Conservation (phyloP, 164 flowering plant genomes). For the Litsea cubeba region DNA sequence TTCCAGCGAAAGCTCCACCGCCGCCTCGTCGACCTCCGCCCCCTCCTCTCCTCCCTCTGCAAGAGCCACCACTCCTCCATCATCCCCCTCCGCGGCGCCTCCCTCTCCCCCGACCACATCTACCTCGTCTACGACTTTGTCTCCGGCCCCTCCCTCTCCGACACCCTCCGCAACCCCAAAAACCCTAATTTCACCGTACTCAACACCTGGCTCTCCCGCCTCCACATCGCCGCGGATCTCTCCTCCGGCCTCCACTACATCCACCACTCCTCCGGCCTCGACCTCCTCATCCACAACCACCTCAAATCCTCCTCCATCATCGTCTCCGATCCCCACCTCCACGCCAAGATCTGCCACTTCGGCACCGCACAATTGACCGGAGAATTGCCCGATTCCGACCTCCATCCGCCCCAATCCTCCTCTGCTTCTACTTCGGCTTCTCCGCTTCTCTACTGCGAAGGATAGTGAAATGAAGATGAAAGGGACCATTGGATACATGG, state of each 20-base stretch:
- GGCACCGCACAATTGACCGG: slow-evolving; percentile 76
- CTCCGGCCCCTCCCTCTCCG: slow-evolving; percentile 48
- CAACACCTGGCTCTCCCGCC: slow-evolving; percentile 62
- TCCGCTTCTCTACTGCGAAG: neutral
- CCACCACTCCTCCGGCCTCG: slow-evolving; percentile 54
- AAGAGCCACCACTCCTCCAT: slow-evolving; percentile 60
- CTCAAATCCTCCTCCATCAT: slow-evolving; percentile 61
- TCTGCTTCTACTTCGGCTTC: neutral
- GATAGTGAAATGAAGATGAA: slow-evolving; percentile 34
- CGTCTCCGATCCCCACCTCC: slow-evolving; percentile 50
- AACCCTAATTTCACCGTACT: slow-evolving; percentile 69
- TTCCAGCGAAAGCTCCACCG: slow-evolving; percentile 61
- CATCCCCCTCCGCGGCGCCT: slow-evolving; percentile 66
- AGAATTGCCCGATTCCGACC: slow-evolving; percentile 29
- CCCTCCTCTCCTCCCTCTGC: slow-evolving; percentile 42
- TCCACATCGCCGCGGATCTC: slow-evolving; percentile 72
- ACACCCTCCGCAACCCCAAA: slow-evolving; percentile 52
- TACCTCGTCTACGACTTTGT: slow-evolving; percentile 77
- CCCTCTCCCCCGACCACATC: slow-evolving; percentile 49
- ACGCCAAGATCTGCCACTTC: slow-evolving; percentile 75
- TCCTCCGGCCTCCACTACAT: slow-evolving; percentile 86
- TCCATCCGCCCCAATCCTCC: neutral
- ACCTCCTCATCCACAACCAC: slow-evolving; percentile 54
- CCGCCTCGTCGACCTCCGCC: slow-evolving; percentile 27
- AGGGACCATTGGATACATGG: slow-evolving; percentile 68